These are phyloP conservation scores for Barnettozyma pratensis DNA, from an alignment of 805 yeast species.

Conservation along the genomic window DNA sequence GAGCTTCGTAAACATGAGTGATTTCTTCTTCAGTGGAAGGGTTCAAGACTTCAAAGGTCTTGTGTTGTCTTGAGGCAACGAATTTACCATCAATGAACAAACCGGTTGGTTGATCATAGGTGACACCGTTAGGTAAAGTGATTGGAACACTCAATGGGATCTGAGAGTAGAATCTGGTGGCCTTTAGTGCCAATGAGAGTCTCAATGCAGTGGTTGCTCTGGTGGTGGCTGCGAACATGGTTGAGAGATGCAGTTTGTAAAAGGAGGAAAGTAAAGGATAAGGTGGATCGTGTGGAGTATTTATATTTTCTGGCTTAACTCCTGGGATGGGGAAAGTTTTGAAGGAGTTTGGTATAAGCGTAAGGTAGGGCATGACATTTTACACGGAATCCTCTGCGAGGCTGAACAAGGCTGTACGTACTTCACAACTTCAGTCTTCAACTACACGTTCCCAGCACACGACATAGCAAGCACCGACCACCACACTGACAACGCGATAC, in stretches of 20 bases:
- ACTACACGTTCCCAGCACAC: too few relatives aligned
- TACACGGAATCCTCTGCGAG: not conserved
- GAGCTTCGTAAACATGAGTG: slow-evolving; percentile 68
- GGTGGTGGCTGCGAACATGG: slow-evolving; percentile 19
- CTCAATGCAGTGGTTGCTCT: slow-evolving; percentile 10
- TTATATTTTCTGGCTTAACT: not conserved
- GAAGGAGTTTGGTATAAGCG: not conserved
- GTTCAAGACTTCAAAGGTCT: slow-evolving; percentile 56
- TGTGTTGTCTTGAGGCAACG: slow-evolving; percentile 52
- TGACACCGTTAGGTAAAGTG: slow-evolving; percentile 68
- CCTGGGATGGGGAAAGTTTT: not conserved
- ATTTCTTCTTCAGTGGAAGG: slow-evolving; percentile 75
- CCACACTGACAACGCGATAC: too few relatives aligned
- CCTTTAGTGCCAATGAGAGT: slow-evolving; percentile 19
- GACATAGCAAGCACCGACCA: too few relatives aligned
- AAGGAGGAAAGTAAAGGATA: not conserved
- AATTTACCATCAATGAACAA: slow-evolving; percentile 77
- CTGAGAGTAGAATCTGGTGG: slow-evolving; percentile 28
- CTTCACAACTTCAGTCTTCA: too few relatives aligned
- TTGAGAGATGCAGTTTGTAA: not conserved
- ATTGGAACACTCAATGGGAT: slow-evolving; percentile 42
- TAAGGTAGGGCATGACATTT: not conserved
- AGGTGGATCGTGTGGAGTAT: not conserved
- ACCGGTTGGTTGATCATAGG: slow-evolving; percentile 78
- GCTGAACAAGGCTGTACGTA: not conserved